phyloP scores from a whole-genome alignment of 768 basidiomycete genomes.

The Russula foetens region DNA sequence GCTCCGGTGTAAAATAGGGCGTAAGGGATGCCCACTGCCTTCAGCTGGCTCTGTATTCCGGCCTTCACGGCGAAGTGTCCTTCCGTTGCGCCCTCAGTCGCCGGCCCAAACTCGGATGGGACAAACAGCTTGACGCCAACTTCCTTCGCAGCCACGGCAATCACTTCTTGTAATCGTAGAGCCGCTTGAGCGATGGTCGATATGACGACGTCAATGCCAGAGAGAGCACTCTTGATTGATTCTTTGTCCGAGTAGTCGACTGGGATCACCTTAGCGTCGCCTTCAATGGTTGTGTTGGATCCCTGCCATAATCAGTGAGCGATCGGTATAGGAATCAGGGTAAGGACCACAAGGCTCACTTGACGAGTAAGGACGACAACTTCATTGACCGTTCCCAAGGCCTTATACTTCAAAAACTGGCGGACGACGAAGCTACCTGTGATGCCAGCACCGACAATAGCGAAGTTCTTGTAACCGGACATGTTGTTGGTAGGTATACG shows the following conservation, averaged over 20 bases:
- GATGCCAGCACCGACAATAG: too few species aligned
- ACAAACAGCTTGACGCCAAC: slow-evolving; percentile 5
- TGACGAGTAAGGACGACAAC: too few species aligned
- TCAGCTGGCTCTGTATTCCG: neutral
- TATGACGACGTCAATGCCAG: too few species aligned
- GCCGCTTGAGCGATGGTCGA: neutral
- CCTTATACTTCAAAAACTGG: slow-evolving; percentile 5
- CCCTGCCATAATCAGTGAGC: slow-evolving; percentile 10
- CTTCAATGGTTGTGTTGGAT: slow-evolving; percentile 19
- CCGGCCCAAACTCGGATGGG: slow-evolving; percentile 5
- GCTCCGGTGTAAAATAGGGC: slow-evolving; percentile 18
- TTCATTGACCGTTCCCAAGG: neutral
- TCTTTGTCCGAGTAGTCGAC: too few species aligned
- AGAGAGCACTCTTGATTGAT: neutral
- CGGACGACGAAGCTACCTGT: slow-evolving; percentile 11
- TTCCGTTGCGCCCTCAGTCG: slow-evolving; percentile 4
- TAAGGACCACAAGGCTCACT: too few species aligned
- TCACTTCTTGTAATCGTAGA: neutral
- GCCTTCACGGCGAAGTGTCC: slow-evolving; percentile 3
- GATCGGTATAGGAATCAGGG: neutral
- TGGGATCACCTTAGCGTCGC: neutral
- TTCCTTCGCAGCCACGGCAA: slow-evolving; percentile 7
- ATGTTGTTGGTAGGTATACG: too few species aligned
- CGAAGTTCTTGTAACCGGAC: slow-evolving; percentile 13
- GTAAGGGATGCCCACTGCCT: slow-evolving; percentile 10